Evolutionary conservation across 2,329 filamentous ascomycete genomes (phyloP), one percentile per base, ranked within the genome.

Genomic region (Shiraia sp.): DNA sequence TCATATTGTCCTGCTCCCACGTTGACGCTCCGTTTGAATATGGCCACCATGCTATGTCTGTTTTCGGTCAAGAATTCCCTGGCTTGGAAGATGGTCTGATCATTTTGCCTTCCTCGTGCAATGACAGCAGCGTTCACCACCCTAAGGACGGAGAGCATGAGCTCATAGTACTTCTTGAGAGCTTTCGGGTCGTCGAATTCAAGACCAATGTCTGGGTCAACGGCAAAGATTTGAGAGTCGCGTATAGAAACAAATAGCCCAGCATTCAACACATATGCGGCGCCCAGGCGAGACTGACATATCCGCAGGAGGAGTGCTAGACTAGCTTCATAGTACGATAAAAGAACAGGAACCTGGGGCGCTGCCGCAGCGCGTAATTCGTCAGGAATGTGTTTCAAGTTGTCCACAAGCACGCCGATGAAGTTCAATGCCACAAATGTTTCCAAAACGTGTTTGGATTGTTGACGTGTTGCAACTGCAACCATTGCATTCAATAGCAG

Each of bases 201-300:
- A 43, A 91, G 83, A 46, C 95, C 90, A 40, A 99, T 83, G 68
- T 99, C 93, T 1, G 93, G 93, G 66, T 99, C 93, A 10, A 88
- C 87, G 7, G 84, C 78, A 67, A 97, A 99, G 15, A 97, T 79
- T n/a, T 84, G 82, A 1, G 90, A 95, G 41, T 86, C 81, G 49
- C 87, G 86, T 19, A 97, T 75, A 0, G 88, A 80, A 31, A 85
- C 81, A 74, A 99, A 92, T 4, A 99, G 79, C 48, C 92, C 92
- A 7, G 89, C 88, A 59, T 95, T 90, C 29, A 97, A 78, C n/a
- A 96, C 83, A 50, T 89, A 83, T 43, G 86, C 86, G 32, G 93
- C 91, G 19, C 93, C 95, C n/a, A 80, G 75, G 42, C 87, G 85
- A 1, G 87, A 92, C 66, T 95, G 89, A 40, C 87, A 87, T 36